phyloP scores from a whole-genome alignment of 495 filamentous ascomycete genomes.

The Staphylotrichum longicolle region DNA sequence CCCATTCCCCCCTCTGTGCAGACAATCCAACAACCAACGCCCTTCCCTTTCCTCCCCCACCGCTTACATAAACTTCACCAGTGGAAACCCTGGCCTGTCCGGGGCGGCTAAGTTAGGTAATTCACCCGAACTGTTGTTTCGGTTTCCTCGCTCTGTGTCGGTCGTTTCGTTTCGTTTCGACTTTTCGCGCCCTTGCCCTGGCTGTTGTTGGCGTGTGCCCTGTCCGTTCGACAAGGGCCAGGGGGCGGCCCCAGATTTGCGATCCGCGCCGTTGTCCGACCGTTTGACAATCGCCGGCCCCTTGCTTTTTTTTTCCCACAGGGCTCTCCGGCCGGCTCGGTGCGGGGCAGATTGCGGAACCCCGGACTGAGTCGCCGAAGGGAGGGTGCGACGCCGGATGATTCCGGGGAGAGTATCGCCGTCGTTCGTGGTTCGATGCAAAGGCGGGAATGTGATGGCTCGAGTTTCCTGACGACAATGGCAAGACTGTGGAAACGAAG shows the following conservation, averaged over 20 bases:
- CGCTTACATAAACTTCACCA: no score
- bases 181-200: background rate
- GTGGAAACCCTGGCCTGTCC: background rate
- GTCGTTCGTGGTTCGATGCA: background rate
- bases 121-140: background rate
- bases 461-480: background rate
- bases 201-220: background rate
- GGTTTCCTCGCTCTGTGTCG: no score
- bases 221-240: no score
- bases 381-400: background rate
- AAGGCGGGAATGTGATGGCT: conserved; percentile 1
- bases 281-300: background rate
- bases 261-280: conserved; percentile 9
- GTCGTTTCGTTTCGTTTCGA: background rate
- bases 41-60: background rate
- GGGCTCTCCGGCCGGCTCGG: background rate
- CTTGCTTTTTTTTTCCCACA: conserved; percentile 9
- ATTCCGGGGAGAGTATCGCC: background rate
- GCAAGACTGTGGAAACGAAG: background rate
- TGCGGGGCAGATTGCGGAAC: conserved; percentile 5
- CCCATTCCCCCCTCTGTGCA: no score
- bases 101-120: conserved; percentile 5
- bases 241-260: conserved; percentile 12
- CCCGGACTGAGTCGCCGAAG: conserved; percentile 11
- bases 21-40: no score